Conservation (phyloP, 306 rosid species). For the Pyrus bretschneideri region DNA sequence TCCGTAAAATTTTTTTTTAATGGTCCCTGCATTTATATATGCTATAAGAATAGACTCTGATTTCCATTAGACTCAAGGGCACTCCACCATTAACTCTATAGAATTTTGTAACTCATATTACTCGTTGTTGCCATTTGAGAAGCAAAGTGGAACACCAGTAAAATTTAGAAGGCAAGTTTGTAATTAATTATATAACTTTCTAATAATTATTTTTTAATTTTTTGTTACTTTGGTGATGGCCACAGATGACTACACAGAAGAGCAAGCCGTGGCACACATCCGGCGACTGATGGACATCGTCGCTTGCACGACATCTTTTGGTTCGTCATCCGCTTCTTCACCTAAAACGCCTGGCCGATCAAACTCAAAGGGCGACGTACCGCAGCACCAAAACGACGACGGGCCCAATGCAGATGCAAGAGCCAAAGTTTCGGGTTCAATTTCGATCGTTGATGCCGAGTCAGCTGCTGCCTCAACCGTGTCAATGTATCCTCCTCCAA, state of each 20-base stretch:
- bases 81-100: not conserved
- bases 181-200: not conserved
- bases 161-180: too few species aligned
- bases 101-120: too few species aligned
- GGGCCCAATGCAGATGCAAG: not conserved
- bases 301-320: constrained; percentile 69
- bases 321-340: constrained; percentile 25
- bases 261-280: constrained; percentile 59
- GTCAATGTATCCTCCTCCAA: constrained; percentile 79
- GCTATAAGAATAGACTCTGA: too few species aligned
- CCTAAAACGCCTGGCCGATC: constrained; percentile 30
- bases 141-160: not conserved
- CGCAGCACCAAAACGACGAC: not conserved
- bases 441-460: constrained; percentile 21
- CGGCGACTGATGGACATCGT: constrained; percentile 80
- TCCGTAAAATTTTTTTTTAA: too few species aligned
- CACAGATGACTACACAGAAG: constrained; percentile 76
- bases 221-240: not conserved
- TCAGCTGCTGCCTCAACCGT: constrained; percentile 38
- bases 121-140: not conserved
- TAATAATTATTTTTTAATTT: not conserved
- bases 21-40: too few species aligned
- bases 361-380: constrained; percentile 25
- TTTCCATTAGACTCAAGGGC: not conserved
- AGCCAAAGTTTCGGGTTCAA: not conserved